Evolutionary conservation across 2,329 filamentous ascomycete genomes (phyloP), one percentile per base, ranked within the genome.

Genomic region (Pseudonectria foliicola): DNA sequence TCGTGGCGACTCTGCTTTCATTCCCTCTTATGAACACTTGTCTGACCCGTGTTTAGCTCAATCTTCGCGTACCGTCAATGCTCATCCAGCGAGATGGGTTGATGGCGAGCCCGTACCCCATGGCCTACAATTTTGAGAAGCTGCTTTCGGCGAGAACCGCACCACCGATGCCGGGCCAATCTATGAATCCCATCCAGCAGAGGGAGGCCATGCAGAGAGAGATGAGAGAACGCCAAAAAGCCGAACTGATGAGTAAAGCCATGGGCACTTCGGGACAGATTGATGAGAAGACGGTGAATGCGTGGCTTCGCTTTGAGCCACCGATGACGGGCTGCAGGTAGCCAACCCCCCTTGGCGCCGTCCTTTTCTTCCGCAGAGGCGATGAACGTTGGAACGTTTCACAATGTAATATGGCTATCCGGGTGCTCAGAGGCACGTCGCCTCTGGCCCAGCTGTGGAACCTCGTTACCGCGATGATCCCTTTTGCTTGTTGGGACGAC

Each of bases 61-160:
- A 74, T 49, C 55, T 79, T 34, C 72, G 76, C 15, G 63, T 78
- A 13, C 76, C 77, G 3, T 78, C 73, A 1, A 79, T 80, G 75
- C 63, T 78, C 41, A 77, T 80, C 52, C 67, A 64, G 18, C 60
- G 68, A 25, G 73, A 77, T 46, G 63, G 63, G 4, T 53, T 74
- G 8, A 62, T 73, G 59, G 61, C 64, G 3, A 60, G 57, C 31
- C 63, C 66, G 3, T 66, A 64, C 35, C 59, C 62, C 6, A 53
- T 59, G 32, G 57, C 59, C 6, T 56, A 64, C 33, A 62, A 68
- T 46, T 66, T 70, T 39, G 60, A 67, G 45, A 67, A 64, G 53
- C 47, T 69, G 21, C 50, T 69, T n/a, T 64, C 66, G 4, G 58
- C 62, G 13, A 60, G 59, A 32, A 39, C 48, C 11, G 53, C 59